Evolutionary conservation across 2,329 filamentous ascomycete genomes (phyloP).

Genomic region (Exophiala sp.): DNA sequence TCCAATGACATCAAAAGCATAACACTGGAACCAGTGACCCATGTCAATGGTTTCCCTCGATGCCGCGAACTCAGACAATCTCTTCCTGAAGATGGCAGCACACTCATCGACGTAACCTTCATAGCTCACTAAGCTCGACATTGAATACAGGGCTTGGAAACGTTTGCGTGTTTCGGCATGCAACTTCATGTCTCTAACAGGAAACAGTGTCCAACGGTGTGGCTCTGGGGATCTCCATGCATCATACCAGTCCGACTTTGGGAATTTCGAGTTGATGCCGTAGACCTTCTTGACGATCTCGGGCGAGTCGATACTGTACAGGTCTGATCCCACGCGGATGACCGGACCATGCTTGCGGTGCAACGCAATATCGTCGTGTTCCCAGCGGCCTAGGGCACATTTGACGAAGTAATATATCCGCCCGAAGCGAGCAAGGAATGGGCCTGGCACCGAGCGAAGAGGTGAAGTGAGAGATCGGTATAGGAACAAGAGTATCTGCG

Average conservation of each 20-base stretch:
- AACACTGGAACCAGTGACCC: conserved; percentile 67
- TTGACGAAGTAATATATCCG: conserved; percentile 44
- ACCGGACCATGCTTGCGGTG: conserved; percentile 25
- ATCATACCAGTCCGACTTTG: conserved; percentile 39
- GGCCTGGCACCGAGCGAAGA: conserved; percentile 43
- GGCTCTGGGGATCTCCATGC: conserved; percentile 62
- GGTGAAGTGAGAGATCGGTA: conserved; percentile 33
- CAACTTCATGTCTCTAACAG: conserved; percentile 69
- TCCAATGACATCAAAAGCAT: conserved; percentile 70
- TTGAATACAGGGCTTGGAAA: conserved; percentile 46
- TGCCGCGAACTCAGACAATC: conserved; percentile 39
- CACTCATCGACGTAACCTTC: conserved; percentile 51
- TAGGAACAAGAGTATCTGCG: conserved; percentile 18
- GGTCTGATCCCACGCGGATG: conserved; percentile 24
- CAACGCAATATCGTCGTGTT: conserved; percentile 32
- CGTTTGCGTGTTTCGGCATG: conserved; percentile 65
- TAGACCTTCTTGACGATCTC: conserved; percentile 27
- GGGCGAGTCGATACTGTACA: conserved; percentile 25
- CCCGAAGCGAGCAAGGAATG: conserved; percentile 44
- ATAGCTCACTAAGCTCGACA: conserved; percentile 49
- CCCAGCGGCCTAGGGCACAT: conserved; percentile 37
- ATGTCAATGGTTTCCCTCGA: conserved; percentile 34
- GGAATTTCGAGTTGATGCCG: conserved; percentile 22
- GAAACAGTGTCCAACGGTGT: conserved; percentile 57
- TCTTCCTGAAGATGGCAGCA: conserved; percentile 39